These are phyloP conservation scores for Multifurca ochricompacta DNA, from an alignment of 768 basidiomycete species.

Conservation along the genomic window DNA sequence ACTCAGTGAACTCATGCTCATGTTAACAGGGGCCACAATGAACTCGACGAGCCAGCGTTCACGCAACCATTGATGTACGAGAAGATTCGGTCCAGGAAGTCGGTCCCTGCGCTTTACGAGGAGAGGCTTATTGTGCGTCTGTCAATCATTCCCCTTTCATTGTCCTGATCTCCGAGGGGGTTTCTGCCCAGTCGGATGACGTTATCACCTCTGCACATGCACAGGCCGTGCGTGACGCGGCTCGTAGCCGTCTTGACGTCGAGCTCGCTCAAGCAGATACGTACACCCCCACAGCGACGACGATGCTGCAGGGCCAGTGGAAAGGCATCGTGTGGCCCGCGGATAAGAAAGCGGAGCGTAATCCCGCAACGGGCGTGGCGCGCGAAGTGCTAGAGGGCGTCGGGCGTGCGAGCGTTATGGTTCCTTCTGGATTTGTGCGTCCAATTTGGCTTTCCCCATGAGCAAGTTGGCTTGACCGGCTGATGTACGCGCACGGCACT, in stretches of 20 bases:
- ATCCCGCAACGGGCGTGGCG: conserved; percentile 64
- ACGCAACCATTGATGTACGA: conserved; percentile 91
- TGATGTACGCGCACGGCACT: not conserved
- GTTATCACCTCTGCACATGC: conserved; percentile 46
- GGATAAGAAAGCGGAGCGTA: conserved; percentile 39
- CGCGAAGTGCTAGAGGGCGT: conserved; percentile 44
- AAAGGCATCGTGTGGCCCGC: conserved; percentile 49
- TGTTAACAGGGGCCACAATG: conserved; percentile 87
- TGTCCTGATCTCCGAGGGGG: not conserved
- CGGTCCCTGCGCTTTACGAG: conserved; percentile 78
- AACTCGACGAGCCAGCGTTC: conserved; percentile 78
- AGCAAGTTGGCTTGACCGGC: not conserved
- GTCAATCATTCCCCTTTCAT: not conserved
- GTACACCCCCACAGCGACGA: conserved; percentile 41
- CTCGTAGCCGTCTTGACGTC: conserved; percentile 57
- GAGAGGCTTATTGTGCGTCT: conserved; percentile 62
- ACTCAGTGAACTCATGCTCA: not conserved
- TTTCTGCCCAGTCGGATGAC: conserved; percentile 33
- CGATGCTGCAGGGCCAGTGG: conserved; percentile 69
- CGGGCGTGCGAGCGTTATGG: conserved; percentile 60
- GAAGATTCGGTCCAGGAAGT: conserved; percentile 67
- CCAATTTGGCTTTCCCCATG: not conserved
- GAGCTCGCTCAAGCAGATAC: conserved; percentile 45
- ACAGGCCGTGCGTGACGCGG: conserved; percentile 41
- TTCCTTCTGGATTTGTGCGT: conserved; percentile 59